A percentile compares a stretch with the other conserved stretches of the same genome.
These are phyloP conservation scores for Podila epicladia DNA, from an alignment of 192 early-diverging fungal genomes.

Conservation along the genomic window DNA sequence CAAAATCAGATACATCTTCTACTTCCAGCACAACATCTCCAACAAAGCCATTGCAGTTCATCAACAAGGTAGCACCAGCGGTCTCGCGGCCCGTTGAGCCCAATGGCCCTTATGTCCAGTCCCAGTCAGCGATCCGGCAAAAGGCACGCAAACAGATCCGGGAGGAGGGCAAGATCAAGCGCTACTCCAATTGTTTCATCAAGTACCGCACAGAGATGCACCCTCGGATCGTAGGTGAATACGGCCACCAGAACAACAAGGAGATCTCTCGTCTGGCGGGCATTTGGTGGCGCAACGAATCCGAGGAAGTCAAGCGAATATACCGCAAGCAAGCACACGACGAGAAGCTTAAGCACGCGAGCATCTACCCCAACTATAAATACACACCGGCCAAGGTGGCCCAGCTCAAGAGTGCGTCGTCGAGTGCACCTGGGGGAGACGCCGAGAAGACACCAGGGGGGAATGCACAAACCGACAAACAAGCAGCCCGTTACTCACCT, in stretches of 20 bases:
- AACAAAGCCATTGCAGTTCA: conserved; percentile 19
- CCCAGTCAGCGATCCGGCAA: conserved; percentile 26
- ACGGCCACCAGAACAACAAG: conserved; percentile 60
- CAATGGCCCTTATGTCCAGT: conserved; percentile 7
- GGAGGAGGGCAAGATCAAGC: conserved; percentile 33
- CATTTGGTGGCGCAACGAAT: conserved; percentile 57
- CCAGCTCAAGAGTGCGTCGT: neutral
- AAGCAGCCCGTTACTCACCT: neutral
- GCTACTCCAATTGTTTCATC: conserved; percentile 61
- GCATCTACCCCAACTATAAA: conserved; percentile 56
- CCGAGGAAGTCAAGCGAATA: conserved; percentile 55
- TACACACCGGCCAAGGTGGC: conserved; percentile 42
- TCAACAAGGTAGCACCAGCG: conserved; percentile 22
- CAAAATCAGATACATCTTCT: neutral
- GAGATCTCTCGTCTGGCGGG: conserved; percentile 66
- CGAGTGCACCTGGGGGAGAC: neutral
- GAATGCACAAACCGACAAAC: neutral
- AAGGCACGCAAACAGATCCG: conserved; percentile 21
- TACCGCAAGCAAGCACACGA: conserved; percentile 57
- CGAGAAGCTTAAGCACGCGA: conserved; percentile 57
- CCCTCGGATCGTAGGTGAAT: conserved; percentile 54
- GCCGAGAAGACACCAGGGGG: neutral
- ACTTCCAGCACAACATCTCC: neutral
- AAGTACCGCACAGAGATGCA: conserved; percentile 64
- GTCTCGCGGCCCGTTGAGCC: neutral